Percentiles rank a stretch among this genome's conserved stretches.
Conservation (phyloP, 305 asterid genomes). For the Fraxinus paxiana region DNA sequence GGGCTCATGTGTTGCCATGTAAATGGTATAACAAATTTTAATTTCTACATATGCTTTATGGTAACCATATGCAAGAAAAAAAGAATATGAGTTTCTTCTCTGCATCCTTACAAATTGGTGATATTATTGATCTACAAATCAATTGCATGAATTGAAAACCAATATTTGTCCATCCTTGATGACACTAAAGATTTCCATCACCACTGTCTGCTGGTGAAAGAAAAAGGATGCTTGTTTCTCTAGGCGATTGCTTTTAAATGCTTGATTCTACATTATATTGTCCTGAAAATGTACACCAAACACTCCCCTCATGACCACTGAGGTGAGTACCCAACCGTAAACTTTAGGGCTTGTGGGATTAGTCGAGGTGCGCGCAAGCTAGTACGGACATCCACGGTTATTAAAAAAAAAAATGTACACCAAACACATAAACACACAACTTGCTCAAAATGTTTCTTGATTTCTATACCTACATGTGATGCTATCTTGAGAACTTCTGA, state of each 20-base stretch:
- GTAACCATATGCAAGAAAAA: background rate
- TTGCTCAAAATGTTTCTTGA: background rate
- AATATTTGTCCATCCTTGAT: background rate
- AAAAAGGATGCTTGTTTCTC: background rate
- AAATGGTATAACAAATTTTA: background rate
- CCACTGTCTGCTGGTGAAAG: background rate
- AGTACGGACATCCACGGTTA: too few relatives aligned
- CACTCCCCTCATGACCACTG: background rate
- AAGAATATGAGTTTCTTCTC: background rate
- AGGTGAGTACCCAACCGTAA: too few relatives aligned
- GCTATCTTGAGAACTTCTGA: constrained; percentile 19
- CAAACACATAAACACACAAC: background rate
- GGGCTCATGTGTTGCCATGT: background rate
- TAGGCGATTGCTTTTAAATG: background rate
- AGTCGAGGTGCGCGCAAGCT: too few relatives aligned
- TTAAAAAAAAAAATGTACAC: too few relatives aligned
- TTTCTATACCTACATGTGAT: background rate
- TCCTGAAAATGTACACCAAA: background rate
- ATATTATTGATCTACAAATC: background rate
- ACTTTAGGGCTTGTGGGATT: too few relatives aligned
- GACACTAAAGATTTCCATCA: background rate
- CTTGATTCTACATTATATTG: background rate
- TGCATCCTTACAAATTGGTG: background rate
- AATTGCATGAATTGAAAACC: background rate
- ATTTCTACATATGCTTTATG: background rate